phyloP scores from a whole-genome alignment of 2,329 filamentous ascomycete genomes.

The Bipolaris zeicola region DNA sequence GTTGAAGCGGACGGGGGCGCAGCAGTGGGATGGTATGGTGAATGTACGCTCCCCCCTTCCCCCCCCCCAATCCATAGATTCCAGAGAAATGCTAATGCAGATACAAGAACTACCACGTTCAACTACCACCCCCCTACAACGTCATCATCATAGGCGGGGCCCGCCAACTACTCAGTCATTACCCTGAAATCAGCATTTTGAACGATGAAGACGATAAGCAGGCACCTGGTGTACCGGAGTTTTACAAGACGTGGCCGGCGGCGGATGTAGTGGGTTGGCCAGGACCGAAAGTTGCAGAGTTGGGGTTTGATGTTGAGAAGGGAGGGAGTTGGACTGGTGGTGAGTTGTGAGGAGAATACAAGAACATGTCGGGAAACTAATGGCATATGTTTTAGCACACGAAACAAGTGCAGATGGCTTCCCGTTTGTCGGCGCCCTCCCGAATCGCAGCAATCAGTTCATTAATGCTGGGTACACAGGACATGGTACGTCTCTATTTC shows the following conservation, averaged over 20 bases:
- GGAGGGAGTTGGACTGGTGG: constrained; percentile 19
- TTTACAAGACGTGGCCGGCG: constrained; percentile 14
- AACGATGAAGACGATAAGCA: constrained; percentile 14
- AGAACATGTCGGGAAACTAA: constrained; percentile 1
- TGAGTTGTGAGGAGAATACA: neutral
- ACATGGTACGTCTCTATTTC: constrained; percentile 9
- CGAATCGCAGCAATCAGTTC: constrained; percentile 8
- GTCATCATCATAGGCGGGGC: constrained; percentile 18
- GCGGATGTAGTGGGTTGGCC: constrained; percentile 12
- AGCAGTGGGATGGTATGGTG: constrained; percentile 16
- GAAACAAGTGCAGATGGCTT: constrained; percentile 10
- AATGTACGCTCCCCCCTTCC: constrained; percentile 6
- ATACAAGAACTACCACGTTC: constrained; percentile 13
- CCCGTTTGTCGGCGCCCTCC: constrained; percentile 15
- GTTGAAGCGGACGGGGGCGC: constrained; percentile 17
- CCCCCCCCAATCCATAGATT: no score
- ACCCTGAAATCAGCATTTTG: constrained; percentile 6
- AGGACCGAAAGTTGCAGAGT: constrained; percentile 1
- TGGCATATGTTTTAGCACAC: neutral
- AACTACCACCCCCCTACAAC: constrained; percentile 18
- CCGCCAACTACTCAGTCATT: constrained; percentile 12
- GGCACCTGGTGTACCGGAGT: constrained; percentile 9
- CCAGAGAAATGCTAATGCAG: neutral
- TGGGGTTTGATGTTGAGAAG: constrained; percentile 8
- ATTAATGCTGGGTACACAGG: constrained; percentile 16